phyloP scores from a whole-genome alignment of 768 basidiomycete species.

The Leccinum imitatum region DNA sequence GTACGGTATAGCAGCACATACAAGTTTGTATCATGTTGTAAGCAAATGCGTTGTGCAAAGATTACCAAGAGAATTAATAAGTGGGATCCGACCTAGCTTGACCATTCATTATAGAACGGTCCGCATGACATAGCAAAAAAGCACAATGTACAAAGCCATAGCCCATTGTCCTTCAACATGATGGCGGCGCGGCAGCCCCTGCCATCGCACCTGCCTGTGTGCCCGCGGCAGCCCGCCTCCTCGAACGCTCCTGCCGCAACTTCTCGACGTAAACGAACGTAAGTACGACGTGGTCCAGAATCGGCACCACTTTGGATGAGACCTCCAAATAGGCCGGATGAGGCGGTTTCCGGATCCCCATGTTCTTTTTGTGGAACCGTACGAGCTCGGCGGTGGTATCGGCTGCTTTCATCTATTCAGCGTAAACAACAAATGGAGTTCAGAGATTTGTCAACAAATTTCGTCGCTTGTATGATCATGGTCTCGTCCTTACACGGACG shows the following conservation, averaged over 20 bases:
- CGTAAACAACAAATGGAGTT: neutral
- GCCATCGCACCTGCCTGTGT: too few species aligned
- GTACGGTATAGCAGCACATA: neutral
- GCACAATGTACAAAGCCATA: neutral
- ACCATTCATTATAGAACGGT: neutral
- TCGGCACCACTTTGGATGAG: constrained; percentile 11
- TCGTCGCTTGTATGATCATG: neutral
- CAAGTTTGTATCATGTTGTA: neutral
- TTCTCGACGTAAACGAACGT: constrained; percentile 26
- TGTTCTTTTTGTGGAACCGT: constrained; percentile 26
- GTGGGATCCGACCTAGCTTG: neutral
- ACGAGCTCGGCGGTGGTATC: constrained; percentile 18
- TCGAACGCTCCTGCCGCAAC: constrained; percentile 13
- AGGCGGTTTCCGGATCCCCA: constrained; percentile 15
- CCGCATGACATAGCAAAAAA: neutral
- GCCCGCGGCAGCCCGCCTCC: neutral
- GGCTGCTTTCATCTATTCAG: constrained; percentile 19
- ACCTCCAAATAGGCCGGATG: constrained; percentile 28
- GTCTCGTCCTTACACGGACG: too few species aligned
- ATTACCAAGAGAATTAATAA: neutral
- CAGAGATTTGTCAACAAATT: neutral
- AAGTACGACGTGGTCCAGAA: constrained; percentile 29
- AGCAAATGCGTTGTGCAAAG: neutral
- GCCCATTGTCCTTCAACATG: neutral
- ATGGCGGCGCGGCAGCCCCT: too few species aligned